These are phyloP conservation scores for Collybia nuda DNA, from an alignment of 768 basidiomycete genomes.

Conservation along the genomic window DNA sequence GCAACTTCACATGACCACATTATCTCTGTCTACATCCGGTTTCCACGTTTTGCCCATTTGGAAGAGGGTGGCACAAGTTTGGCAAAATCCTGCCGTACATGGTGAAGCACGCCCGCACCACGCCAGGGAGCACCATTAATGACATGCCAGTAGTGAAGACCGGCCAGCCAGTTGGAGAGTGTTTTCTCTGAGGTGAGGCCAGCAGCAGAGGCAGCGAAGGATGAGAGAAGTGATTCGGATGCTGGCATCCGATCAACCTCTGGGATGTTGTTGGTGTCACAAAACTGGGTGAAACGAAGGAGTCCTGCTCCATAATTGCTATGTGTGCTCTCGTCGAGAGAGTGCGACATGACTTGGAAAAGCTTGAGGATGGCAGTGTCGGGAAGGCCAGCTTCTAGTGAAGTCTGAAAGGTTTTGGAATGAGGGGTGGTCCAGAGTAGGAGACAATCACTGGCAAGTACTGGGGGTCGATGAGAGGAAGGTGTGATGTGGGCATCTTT, in stretches of 20 bases:
- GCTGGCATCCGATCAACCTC: conserved; percentile 18
- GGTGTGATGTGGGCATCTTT: conserved; percentile 3
- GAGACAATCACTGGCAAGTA: conserved; percentile 12
- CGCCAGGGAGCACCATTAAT: conserved; percentile 7
- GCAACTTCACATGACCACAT: no score
- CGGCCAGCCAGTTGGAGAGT: neutral
- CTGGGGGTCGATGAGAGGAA: conserved; percentile 12
- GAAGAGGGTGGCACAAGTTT: conserved; percentile 5
- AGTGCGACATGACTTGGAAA: conserved; percentile 4
- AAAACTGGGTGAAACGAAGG: conserved; percentile 19
- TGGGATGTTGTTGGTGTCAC: conserved; percentile 13
- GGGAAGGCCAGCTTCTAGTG: neutral
- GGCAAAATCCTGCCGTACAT: conserved; percentile 1
- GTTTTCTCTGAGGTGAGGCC: neutral
- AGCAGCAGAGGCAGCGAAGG: conserved; percentile 8
- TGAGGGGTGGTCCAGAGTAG: conserved; percentile 17
- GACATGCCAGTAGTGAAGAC: conserved; percentile 5
- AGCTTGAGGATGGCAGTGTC: neutral
- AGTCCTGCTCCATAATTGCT: conserved; percentile 20
- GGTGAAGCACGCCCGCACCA: conserved; percentile 5
- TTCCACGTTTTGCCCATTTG: no score
- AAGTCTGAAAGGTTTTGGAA: neutral
- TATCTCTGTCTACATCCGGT: no score
- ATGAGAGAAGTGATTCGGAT: conserved; percentile 10
- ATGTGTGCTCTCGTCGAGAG: conserved; percentile 18